Evolutionary conservation across 257 asterid species (phyloP).

Genomic region (Solanum arcanum): DNA sequence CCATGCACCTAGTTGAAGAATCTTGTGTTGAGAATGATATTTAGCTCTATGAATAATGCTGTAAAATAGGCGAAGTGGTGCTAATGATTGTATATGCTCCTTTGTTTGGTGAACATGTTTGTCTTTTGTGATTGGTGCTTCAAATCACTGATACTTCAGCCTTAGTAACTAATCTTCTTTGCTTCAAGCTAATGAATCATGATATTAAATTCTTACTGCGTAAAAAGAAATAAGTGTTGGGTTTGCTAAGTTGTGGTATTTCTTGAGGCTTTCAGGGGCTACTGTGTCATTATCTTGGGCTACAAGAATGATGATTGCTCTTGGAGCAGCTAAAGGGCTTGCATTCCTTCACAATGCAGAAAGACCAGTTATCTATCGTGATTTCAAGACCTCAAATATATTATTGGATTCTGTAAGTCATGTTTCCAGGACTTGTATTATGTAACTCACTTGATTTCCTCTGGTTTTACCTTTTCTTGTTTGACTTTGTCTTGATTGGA

Average conservation of each 20-base stretch:
- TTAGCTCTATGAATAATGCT: neutral
- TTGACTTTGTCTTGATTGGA: neutral
- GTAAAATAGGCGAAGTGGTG: neutral
- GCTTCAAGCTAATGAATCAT: neutral
- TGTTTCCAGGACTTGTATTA: neutral
- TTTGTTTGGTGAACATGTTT: neutral
- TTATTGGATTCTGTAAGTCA: slow-evolving; percentile 83
- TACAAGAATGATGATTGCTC: slow-evolving; percentile 95
- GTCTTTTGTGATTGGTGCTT: neutral
- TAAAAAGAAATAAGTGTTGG: neutral
- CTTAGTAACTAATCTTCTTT: neutral
- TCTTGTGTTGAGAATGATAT: neutral
- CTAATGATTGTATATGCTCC: neutral
- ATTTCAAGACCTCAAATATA: slow-evolving; percentile 94
- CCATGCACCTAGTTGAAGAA: neutral
- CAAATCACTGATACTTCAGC: neutral
- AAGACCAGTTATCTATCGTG: slow-evolving; percentile 96
- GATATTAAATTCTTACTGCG: neutral
- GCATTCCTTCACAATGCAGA: slow-evolving; percentile 98
- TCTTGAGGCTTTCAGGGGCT: slow-evolving; percentile 79
- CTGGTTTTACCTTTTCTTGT: neutral
- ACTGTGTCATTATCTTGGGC: slow-evolving; percentile 85
- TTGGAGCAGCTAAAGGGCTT: slow-evolving; percentile 99
- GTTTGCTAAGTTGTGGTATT: slow-evolving; percentile 34
- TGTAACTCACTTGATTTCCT: neutral